Conservation (phyloP, 768 basidiomycete species). For the Inosperma sp. region DNA sequence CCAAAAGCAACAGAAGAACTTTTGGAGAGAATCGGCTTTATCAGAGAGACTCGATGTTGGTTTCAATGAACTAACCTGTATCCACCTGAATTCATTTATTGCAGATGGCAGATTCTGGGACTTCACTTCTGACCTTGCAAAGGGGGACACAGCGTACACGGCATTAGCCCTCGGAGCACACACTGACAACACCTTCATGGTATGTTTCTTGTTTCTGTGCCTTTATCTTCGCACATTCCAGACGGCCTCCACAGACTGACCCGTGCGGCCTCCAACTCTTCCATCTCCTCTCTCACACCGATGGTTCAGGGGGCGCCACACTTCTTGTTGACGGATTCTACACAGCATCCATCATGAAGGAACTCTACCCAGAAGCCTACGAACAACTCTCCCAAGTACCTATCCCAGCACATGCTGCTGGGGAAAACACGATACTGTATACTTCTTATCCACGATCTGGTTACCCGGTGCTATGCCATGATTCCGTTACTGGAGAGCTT, state of each 20-base stretch:
- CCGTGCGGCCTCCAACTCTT: conserved; percentile 95
- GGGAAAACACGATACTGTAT: conserved; percentile 58
- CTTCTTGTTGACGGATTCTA: conserved; percentile 97
- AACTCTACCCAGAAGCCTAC: conserved; percentile 69
- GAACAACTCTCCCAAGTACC: conserved; percentile 59
- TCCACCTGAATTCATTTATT: conserved; percentile 1
- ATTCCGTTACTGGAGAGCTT: conserved; percentile 54
- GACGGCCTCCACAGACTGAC: conserved; percentile 59
- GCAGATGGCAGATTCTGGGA: conserved; percentile 96
- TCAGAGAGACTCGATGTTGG: conserved; percentile 72
- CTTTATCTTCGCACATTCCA: background rate
- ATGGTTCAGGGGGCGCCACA: conserved; percentile 79
- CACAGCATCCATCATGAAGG: conserved; percentile 73
- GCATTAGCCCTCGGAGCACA: conserved; percentile 84
- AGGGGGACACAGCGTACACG: conserved; percentile 94
- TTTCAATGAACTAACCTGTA: conserved; percentile 1
- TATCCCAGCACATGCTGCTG: conserved; percentile 85
- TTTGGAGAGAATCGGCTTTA: conserved; percentile 72
- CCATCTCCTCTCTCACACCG: conserved; percentile 82
- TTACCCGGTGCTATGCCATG: conserved; percentile 71
- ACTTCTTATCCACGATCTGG: conserved; percentile 51
- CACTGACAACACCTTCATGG: conserved; percentile 64
- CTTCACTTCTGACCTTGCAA: conserved; percentile 86
- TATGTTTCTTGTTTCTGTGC: conserved; percentile 28
- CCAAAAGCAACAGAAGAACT: conserved; percentile 83